Base-by-base conservation (phyloP, 2,329 filamentous ascomycete genomes). In the Aspergillus sp. region DNA sequence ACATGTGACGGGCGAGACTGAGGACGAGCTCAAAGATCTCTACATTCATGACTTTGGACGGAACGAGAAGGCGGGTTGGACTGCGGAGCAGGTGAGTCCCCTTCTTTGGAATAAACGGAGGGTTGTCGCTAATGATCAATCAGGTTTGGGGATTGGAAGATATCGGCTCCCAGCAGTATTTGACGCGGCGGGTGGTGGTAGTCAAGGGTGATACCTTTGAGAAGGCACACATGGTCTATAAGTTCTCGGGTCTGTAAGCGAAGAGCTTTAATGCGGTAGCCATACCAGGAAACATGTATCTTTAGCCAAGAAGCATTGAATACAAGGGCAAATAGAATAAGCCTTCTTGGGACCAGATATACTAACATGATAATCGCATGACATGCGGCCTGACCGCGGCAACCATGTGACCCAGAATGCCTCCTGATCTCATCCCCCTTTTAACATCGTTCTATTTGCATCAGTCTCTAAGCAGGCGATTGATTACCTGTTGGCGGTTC, bases 11-110 rank as follows among this genome's bases (percentile, higher is more conserved):
- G 44, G 35, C 2, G 42, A 45, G 22, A 22, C 22, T 22, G 22
- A 22, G 1, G 11, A 20, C 14, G 45, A 32, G 14, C 19, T 33
- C n/a, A 35, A 43, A 33, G 48, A 45, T n/a, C 22, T 54, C 2
- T 54, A 54, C 24, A 48, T 54, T 33, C 47, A 54, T 38, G 52
- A 54, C 26, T 54, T 50, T 45, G 47, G 52, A 3, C 48, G 47
- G 13, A 54, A 54, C 42, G 44, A 48, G 32, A 45, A 44, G 30
- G 22, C 43, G 9, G 51, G 51, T 2, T 53, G 51, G 51, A 53
- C 51, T 10, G 51, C 51, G 10, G 51, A 53, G 24, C 51, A 53
- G 47, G 51, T 53, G 26, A 30, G 3, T 30, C 26, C 10, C 10
- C 9, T n/a, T n/a, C n/a, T n/a, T n/a, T n/a, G n/a, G n/a, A n/a